Evolutionary conservation across 1,284 basidiomycete species (phyloP), one percentile per base, ranked within the genome.

Genomic region (Wallemia hederae): DNA sequence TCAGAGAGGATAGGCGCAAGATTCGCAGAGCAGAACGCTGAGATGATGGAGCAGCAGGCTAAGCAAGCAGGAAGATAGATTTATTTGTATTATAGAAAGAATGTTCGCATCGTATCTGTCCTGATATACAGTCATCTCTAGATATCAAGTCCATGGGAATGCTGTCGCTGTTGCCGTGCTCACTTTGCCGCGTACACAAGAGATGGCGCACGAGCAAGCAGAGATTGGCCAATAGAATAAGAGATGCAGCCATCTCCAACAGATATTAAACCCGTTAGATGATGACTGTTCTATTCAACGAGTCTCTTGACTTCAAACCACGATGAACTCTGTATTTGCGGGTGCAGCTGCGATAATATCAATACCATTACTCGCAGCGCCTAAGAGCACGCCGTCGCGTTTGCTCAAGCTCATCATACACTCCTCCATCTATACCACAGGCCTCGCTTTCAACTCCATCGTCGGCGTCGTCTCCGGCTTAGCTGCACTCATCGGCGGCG

Each of bases 1-100:
- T 92, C 89, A 26, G 91, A 97, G 71, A 77, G 91, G 61, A 83
- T 94, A 1, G 89, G 89, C 2, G 84, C 88, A 25, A 78, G 91
- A 60, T 96, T 94, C 70, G 84, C 85, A 60, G 87, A 91, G 70
- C 74, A 83, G 65, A 91, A 88, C 67, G 85, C 86, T 14, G 56
- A 49, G n/a, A 49, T 49, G 39, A 49, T 49, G 39, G n/a, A 31
- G 17, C 29, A 31, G 29, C 29, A 31, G 29, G 29, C 29, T 7
- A 31, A 31, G 17, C 29, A 7, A n/a, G n/a, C n/a, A n/a, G n/a
- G n/a, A 7, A 7, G 29, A 31, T 31, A 31, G 29, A 31, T 7
- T 31, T 7, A 31, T 31, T 7, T 31, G 29, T 31, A 31, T 17
- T 7, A 31, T 31, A 31, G 17, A 49, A 5, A 49, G 31, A 11